Base-by-base conservation (phyloP, 208 protist species). In the Blechomonas ayalai region DNA sequence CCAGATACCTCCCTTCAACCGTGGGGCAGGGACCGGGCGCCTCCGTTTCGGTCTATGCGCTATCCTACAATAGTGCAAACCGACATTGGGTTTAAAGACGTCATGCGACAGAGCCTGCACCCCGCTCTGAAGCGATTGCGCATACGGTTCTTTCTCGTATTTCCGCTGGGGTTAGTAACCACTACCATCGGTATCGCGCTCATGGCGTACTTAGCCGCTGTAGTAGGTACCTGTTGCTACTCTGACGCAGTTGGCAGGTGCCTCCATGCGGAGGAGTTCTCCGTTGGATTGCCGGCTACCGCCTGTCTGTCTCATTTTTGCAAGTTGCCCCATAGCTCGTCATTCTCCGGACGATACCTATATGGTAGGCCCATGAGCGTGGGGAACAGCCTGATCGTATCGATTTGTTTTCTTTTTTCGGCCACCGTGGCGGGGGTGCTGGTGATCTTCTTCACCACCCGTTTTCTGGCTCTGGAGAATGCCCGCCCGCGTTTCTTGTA, bases 41-140 rank as follows among this genome's bases (percentile, higher is more conserved):
- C 48, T 22, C 82, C 82, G 8, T 90, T 85, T 44, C 40, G 41
- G 9, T 22, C 36, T 9, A 67, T 86, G 51, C 49, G 47, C n/a
- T 90, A 83, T 52, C 82, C 82, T 2, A 90, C 67, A 35, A 50
- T 83, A 13, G 52, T 62, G 4, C 82, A 77, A 32, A 66, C 71
- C 1, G 67, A 81, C 29, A 48, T 70, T 31, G 73, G 73, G 1
- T 36, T 82, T 5, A 49, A 27, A 2, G 25, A 60, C 9, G 51
- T 90, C 19, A 46, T 90, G n/a, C 41, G 44, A 22, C 48, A 73
- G 33, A 59, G 63, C 19, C 27, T 65, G 28, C 56, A 81, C 45
- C 66, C 64, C 12, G 15, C 9, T 6, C 39, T 85, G 0, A 49
- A 49, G n/a, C 35, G 38, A 4, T 68, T 59, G 18, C 59, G 73